Percentiles rank a stretch among this genome's conserved stretches.
phyloP scores from a whole-genome alignment of 2,329 filamentous ascomycete genomes.

The Colletotrichum phormii region DNA sequence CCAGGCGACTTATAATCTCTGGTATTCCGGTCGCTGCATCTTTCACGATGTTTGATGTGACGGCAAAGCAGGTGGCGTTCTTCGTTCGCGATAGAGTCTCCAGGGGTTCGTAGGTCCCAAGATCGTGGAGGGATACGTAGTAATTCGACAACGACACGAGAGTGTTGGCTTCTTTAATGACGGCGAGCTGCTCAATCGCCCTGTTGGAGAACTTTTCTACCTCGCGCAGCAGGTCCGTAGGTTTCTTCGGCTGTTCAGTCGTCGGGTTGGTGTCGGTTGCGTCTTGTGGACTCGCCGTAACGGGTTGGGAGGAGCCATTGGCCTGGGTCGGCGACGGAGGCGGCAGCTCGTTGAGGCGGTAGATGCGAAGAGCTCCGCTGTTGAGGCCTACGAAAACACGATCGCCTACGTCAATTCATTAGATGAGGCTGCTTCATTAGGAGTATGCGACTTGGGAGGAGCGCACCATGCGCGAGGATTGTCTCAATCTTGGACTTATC shows the following conservation, averaged over 20 bases:
- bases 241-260: slow-evolving; percentile 53
- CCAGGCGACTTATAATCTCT: slow-evolving; percentile 90
- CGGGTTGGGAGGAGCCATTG: slow-evolving; percentile 45
- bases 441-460: neutral
- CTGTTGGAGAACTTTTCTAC: slow-evolving; percentile 93
- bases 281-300: slow-evolving; percentile 44
- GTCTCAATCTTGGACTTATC: slow-evolving; percentile 99
- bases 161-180: slow-evolving; percentile 94
- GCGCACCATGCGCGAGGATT: slow-evolving; percentile 86
- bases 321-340: slow-evolving; percentile 51
- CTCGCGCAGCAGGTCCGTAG: slow-evolving; percentile 89
- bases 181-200: slow-evolving; percentile 91
- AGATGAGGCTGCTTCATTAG: neutral
- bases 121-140: slow-evolving; percentile 89
- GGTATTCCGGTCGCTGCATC: slow-evolving; percentile 88
- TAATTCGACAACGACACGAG: slow-evolving; percentile 92
- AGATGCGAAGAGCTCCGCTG: slow-evolving; percentile 88
- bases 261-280: slow-evolving; percentile 25
- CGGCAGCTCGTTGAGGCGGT: slow-evolving; percentile 82
- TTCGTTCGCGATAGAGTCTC: slow-evolving; percentile 85
- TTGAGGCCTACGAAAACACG: slow-evolving; percentile 92
- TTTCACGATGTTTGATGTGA: slow-evolving; percentile 95
- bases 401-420: slow-evolving; percentile 70
- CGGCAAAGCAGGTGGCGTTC: slow-evolving; percentile 89
- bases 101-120: slow-evolving; percentile 84